A percentile compares a stretch with the other conserved stretches of the same genome.
Evolutionary conservation across 768 basidiomycete species (phyloP).

Genomic region (Mycena vulgaris): DNA sequence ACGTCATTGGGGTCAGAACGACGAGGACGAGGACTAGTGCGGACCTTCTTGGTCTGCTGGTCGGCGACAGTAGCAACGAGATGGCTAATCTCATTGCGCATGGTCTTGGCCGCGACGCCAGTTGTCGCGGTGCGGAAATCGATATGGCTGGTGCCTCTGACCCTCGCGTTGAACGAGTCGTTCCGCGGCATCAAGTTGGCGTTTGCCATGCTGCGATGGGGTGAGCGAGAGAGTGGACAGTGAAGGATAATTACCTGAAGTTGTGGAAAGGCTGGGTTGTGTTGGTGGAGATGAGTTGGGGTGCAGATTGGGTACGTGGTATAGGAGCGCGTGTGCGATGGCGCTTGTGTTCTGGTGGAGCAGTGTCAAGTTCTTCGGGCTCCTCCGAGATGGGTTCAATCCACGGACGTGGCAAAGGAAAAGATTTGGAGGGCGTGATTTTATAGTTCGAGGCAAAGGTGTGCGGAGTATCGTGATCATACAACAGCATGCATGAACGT

Average conservation of each 20-base stretch:
- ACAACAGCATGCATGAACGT: neutral
- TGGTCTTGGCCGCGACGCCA: constrained; percentile 93
- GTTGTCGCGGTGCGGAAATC: constrained; percentile 99
- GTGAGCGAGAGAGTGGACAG: constrained; percentile 30
- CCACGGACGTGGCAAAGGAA: constrained; percentile 16
- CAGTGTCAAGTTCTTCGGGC: constrained; percentile 29
- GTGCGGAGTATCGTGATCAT: no score
- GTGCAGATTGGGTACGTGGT: constrained; percentile 65
- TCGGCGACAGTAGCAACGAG: constrained; percentile 92
- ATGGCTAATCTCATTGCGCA: constrained; percentile 97
- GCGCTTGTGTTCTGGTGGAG: constrained; percentile 26
- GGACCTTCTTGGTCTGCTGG: constrained; percentile 85
- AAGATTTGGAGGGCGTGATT: constrained; percentile 32
- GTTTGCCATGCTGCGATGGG: constrained; percentile 59
- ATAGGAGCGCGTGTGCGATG: constrained; percentile 33
- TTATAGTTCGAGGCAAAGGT: no score
- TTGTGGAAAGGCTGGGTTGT: constrained; percentile 75
- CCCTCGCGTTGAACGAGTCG: constrained; percentile 80
- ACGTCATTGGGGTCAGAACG: constrained; percentile 38
- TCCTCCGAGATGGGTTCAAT: constrained; percentile 42
- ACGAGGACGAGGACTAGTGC: constrained; percentile 15
- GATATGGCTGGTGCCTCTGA: constrained; percentile 85
- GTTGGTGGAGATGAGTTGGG: constrained; percentile 75
- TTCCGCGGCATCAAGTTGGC: constrained; percentile 69
- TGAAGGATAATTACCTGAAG: constrained; percentile 50